Base-by-base conservation (phyloP, 2,329 filamentous ascomycete genomes). In the Aspergillus pseudoterreus region DNA sequence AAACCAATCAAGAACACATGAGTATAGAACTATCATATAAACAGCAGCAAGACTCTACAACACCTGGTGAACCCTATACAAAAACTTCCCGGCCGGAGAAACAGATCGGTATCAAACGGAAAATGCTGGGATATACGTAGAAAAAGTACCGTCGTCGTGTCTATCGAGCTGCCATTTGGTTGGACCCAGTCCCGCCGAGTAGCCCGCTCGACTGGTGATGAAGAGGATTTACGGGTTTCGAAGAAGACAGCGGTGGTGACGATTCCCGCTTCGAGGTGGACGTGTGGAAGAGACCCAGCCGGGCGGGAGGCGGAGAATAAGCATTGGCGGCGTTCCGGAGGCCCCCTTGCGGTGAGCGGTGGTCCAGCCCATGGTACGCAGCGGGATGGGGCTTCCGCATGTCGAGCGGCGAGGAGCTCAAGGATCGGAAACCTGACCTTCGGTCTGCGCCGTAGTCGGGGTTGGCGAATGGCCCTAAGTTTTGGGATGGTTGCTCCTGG, bases 331-430 rank as follows among this genome's bases (percentile, higher is more conserved):
- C 53, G 54, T 65, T 65, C 36, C 58, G 66, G 10, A 2, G 12
- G 12, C 14, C 35, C 35, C 35, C 14, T 8, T 17, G 52, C 8
- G 62, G 55, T 49, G 68, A 65, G 24, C 62, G 66, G 44, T 62
- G 59, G 15, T 67, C 66, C 30, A 63, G 43, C 10, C 52, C 47
- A 44, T 53, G 58, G 43, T 53, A 60, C 33, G 60, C 53, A 38
- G 62, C 66, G 27, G 59, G 65, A 43, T 65, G 70, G 39, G 67
- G 61, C 64, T 70, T 72, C 51, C 71, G 70, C 43, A 72, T 63
- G 51, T 73, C 69, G 10, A 71, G 57, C 19, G 71, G 70, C 5
- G 71, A 73, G 30, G 69, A 70, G 45, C 64, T 71, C 54, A 66
- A 58, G 24, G 70, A 71, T 41, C 69, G 63, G 48, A 70, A 68